phyloP scores from a whole-genome alignment of 2,329 filamentous ascomycete species.

The Parafenestella ontariensis region DNA sequence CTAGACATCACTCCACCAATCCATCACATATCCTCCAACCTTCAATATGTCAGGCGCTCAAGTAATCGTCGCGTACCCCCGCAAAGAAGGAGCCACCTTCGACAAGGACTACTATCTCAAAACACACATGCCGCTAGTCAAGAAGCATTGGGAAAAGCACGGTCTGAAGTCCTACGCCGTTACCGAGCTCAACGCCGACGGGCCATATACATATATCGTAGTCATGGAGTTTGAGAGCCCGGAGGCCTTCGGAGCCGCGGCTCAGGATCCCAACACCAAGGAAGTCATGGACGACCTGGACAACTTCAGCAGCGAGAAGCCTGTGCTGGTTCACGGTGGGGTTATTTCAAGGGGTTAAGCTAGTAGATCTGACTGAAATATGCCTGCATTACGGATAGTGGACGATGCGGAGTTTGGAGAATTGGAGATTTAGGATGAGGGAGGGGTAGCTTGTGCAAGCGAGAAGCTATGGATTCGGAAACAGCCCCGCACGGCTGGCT shows the following conservation, averaged over 20 bases:
- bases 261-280: conserved; percentile 25
- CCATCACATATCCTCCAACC: neutral
- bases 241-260: conserved; percentile 31
- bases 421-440: neutral
- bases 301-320: conserved; percentile 47
- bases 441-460: conserved; percentile 7
- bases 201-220: conserved; percentile 27
- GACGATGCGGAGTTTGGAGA: conserved; percentile 2
- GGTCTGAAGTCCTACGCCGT: conserved; percentile 48
- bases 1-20: neutral
- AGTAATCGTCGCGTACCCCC: conserved; percentile 51
- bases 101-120: conserved; percentile 59
- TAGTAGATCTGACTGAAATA: neutral
- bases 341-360: conserved; percentile 23
- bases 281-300: conserved; percentile 48
- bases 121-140: conserved; percentile 56
- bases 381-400: too few species aligned
- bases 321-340: conserved; percentile 34
- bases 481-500: conserved; percentile 11
- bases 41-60: conserved; percentile 25
- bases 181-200: conserved; percentile 25
- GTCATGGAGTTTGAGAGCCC: conserved; percentile 34
- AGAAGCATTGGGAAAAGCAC: conserved; percentile 47
- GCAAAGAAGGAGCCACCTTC: conserved; percentile 51
- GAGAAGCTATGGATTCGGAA: neutral